Evolutionary conservation across 495 filamentous ascomycete species (phyloP), one percentile per base, ranked within the genome.

Genomic region (Rhypophila decipiens): DNA sequence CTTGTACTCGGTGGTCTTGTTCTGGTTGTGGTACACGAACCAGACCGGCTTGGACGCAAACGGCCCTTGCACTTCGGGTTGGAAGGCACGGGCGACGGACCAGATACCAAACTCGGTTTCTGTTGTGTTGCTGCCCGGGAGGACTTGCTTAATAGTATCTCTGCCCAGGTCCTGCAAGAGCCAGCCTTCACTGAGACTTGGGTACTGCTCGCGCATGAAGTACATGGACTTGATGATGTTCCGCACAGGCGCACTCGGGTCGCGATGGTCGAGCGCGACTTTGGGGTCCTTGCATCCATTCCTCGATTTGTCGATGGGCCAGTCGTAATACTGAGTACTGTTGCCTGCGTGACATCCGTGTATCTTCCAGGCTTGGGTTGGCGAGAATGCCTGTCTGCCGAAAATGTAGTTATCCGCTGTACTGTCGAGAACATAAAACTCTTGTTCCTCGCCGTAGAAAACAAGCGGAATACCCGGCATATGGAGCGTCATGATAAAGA

Each of bases 231-330:
- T 85, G 58, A 85, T 71, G 40, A 84, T 75, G 53, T 83, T 84
- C 74, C 56, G 56, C 15, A 63, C 44, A 13, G 60, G 59, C 18
- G 51, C 45, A 3, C 56, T 56, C 3, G 59, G 59, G 17, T 83
- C 77, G 40, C 78, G 84, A 67, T 84, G 83, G 39, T 77, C 66
- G 55, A 56, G 44, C 2, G 52, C 46, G 38, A 84, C 75, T 51
- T 82, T 84, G 75, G 83, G 80, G 59, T 87, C 83, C 2, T 79
- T 69, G 53, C 86, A 84, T 47, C 86, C 84, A 23, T 78, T 76
- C 13, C 73, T 73, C 40, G 80, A 72, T 0, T 56, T 52, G 5
- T 78, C 71, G 52, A 60, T 31, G 17, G 53, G 53, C 33, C 49
- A 60, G 34, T 40, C 44, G 27, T 47, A 42, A 42, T 50, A 60